These are phyloP conservation scores for Saccharomycopsis sp. DNA, from an alignment of 805 yeast genomes.

Conservation along the genomic window DNA sequence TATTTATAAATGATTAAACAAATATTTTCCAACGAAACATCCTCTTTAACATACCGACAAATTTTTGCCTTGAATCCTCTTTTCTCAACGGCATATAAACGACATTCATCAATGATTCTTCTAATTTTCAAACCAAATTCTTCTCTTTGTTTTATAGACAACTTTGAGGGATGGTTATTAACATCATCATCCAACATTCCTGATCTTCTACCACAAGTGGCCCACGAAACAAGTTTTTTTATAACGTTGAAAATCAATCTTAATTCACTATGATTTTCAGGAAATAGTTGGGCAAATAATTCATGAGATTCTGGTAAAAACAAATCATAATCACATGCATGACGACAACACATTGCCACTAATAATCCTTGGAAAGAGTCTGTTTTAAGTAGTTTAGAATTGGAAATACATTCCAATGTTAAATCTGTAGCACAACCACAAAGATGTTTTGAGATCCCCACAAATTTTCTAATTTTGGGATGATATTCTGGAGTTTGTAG, in stretches of 20 bases:
- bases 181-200: conserved; percentile 29
- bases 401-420: conserved; percentile 54
- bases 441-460: conserved; percentile 76
- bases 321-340: conserved; percentile 57
- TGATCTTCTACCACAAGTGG: conserved; percentile 58
- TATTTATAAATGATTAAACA: conserved; percentile 36
- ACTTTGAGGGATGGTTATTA: conserved; percentile 35
- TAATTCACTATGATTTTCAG: conserved; percentile 8
- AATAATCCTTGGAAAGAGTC: conserved; percentile 42
- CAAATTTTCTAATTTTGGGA: conserved; percentile 21
- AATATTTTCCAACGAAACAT: conserved; percentile 62
- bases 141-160: conserved; percentile 41
- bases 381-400: conserved; percentile 22
- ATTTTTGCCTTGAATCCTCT: conserved; percentile 36
- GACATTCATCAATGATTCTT: conserved; percentile 62
- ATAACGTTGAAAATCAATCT: conserved; percentile 35
- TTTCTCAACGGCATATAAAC: conserved; percentile 38
- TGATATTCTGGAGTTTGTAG: conserved; percentile 23
- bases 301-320: conserved; percentile 38
- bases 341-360: conserved; percentile 92
- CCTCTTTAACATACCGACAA: conserved; percentile 46
- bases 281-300: conserved; percentile 27
- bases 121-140: conserved; percentile 58
- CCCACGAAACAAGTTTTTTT: conserved; percentile 75
- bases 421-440: conserved; percentile 94